A percentile compares a stretch with the other conserved stretches of the same genome.
Conservation (phyloP, 208 protist species). For the Leishmania tarentolae region DNA sequence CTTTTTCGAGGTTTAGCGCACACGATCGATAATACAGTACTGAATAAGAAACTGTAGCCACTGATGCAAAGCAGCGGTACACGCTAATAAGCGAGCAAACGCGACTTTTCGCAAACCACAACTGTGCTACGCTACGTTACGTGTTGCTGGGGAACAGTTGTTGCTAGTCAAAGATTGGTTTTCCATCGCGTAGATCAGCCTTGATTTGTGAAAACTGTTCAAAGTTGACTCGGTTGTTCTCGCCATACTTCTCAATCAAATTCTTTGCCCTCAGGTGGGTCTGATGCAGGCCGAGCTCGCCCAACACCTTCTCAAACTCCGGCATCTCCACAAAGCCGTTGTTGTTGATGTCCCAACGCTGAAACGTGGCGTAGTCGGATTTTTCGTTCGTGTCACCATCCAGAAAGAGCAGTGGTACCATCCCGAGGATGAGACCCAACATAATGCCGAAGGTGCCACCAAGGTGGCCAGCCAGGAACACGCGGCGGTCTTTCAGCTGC, state of each 20-base stretch:
- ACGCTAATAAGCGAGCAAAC: not conserved
- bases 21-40: slow-evolving; percentile 16
- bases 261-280: slow-evolving; percentile 39
- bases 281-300: slow-evolving; percentile 56
- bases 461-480: slow-evolving; percentile 89
- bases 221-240: slow-evolving; percentile 61
- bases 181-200: slow-evolving; percentile 69
- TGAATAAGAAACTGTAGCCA: slow-evolving; percentile 3
- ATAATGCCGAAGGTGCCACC: slow-evolving; percentile 90
- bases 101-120: no score
- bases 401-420: slow-evolving; percentile 83
- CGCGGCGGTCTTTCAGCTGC: slow-evolving; percentile 78
- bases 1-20: no score
- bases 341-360: slow-evolving; percentile 70
- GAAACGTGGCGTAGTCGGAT: slow-evolving; percentile 79
- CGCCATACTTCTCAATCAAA: slow-evolving; percentile 77
- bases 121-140: not conserved
- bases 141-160: not conserved
- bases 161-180: slow-evolving; percentile 60
- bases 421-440: slow-evolving; percentile 84
- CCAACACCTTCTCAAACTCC: slow-evolving; percentile 64
- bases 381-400: slow-evolving; percentile 73
- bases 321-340: slow-evolving; percentile 77
- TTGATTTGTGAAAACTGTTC: slow-evolving; percentile 76
- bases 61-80: not conserved